Base-by-base conservation (phyloP, 163 green algal species). In the Botryococcus braunii region DNA sequence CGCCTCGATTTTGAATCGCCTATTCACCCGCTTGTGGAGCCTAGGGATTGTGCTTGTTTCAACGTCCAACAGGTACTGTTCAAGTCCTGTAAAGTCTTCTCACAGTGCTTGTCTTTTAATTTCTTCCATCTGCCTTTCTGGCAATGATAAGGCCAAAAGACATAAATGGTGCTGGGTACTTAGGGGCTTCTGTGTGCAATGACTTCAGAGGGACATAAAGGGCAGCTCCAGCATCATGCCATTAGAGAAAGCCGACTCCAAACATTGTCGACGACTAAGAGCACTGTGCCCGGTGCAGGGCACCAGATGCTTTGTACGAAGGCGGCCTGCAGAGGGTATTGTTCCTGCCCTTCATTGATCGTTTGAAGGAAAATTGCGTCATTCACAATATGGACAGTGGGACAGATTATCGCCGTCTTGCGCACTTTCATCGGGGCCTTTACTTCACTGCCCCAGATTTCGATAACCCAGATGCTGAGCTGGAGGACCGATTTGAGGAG, bases 271-370 rank as follows among this genome's bases (percentile, higher is more conserved):
- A n/a, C n/a, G n/a, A n/a, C n/a, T n/a, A n/a, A n/a, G n/a, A n/a
- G n/a, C n/a, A n/a, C n/a, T n/a, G n/a, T n/a, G n/a, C n/a, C n/a
- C 52, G 7, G 41, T 43, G 55, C 66, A 71, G 73, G 25, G 49
- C 58, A 5, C 94, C 94, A 5, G 83, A 95, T 31, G 74, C 86
- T 11, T 81, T 99, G 48, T 99, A 99, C 70, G 85, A 97, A 73
- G 83, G 84, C 7, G 94, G 94, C 11, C 83, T 99, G 70, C 92
- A 98, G 78, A 77, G 94, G 25, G 70, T 88, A 40, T 86, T 97
- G 3, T 99, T 99, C 77, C 70, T 99, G 72, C 94, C 94, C 13
- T 97, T 97, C 87, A 99, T 99, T 61, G 77, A 83, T 7, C 62
- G 71, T 2, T 79, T 96, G 27, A 88, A 93, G 80, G 79, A 82